Conservation (phyloP, 2,329 filamentous ascomycete genomes). For the Hortaea werneckii region DNA sequence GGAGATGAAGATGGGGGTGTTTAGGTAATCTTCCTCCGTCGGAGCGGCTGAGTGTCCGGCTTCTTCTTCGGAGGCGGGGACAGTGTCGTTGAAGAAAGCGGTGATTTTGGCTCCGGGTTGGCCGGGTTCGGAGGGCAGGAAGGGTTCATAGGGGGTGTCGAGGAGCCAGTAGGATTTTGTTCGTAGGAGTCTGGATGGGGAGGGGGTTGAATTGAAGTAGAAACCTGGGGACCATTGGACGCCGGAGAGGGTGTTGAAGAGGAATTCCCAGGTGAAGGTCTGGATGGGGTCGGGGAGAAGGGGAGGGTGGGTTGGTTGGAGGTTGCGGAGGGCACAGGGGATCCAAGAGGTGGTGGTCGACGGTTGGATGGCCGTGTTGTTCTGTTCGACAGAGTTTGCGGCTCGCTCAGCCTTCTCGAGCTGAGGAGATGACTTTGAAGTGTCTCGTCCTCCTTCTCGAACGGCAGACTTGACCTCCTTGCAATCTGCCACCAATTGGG, state of each 20-base stretch:
- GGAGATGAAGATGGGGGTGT: conserved; percentile 34
- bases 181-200: conserved; percentile 9
- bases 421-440: neutral
- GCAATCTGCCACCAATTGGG: no score
- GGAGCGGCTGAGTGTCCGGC: conserved; percentile 4
- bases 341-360: conserved; percentile 20
- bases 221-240: conserved; percentile 32
- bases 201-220: conserved; percentile 25
- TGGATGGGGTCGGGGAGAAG: conserved; percentile 9
- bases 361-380: neutral
- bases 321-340: conserved; percentile 26
- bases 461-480: neutral
- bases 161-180: conserved; percentile 34
- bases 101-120: conserved; percentile 38
- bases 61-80: conserved; percentile 12
- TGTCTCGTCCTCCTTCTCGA: neutral
- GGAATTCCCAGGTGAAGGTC: conserved; percentile 31
- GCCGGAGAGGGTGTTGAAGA: conserved; percentile 29
- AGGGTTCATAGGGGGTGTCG: conserved; percentile 30
- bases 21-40: conserved; percentile 19
- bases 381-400: neutral
- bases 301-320: conserved; percentile 16
- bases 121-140: conserved; percentile 30
- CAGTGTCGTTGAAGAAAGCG: conserved; percentile 34
- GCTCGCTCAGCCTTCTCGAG: neutral